Base-by-base conservation (phyloP, 2,329 filamentous ascomycete genomes). In the Fusarium buxicola region DNA sequence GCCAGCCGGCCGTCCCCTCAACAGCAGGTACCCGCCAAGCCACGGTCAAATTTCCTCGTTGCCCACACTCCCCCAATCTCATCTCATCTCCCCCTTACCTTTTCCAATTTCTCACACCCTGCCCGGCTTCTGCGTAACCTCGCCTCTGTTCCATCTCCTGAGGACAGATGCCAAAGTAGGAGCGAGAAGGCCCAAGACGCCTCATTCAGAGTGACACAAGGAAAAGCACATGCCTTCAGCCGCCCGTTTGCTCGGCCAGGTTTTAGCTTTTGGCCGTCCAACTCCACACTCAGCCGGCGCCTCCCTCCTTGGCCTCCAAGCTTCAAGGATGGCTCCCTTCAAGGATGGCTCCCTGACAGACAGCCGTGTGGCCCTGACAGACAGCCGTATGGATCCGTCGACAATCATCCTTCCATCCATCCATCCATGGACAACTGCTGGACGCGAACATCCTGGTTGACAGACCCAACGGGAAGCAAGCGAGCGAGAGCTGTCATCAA, bases 381-480 rank as follows among this genome's bases (percentile, higher is more conserved):
- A 43, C 56, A 54, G 60, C 35, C 35, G 18, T 18, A 24, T 38
- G 35, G 16, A 38, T 38, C 27, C 57, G 30, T 59, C 60, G 52
- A 24, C 56, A 60, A 55, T 55, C 56, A 60, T 36, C 40, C 44
- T 43, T 39, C 35, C 51, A 36, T 34, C 45, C 52, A 32, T 48
- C 43, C 52, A 34, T 58, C 47, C 16, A 21, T 36, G 45, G 32
- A 48, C 34, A 39, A 46, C 35, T 13, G 40, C 36, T n/a, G 38
- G 44, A 47, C 28, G 49, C 60, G 47, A 59, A 50, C 49, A 69
- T 59, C 66, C 66, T 53, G 63, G 66, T 55, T 62, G 61, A 58
- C 66, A 68, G 66, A 61, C 53, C 35, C 66, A 56, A 64, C 66
- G 66, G 66, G 64, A 69, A 69, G 62, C 59, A 69, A 69, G 66